These are phyloP conservation scores for Kluyveromyces sp. DNA, from an alignment of 1,139 yeast species.

Conservation along the genomic window DNA sequence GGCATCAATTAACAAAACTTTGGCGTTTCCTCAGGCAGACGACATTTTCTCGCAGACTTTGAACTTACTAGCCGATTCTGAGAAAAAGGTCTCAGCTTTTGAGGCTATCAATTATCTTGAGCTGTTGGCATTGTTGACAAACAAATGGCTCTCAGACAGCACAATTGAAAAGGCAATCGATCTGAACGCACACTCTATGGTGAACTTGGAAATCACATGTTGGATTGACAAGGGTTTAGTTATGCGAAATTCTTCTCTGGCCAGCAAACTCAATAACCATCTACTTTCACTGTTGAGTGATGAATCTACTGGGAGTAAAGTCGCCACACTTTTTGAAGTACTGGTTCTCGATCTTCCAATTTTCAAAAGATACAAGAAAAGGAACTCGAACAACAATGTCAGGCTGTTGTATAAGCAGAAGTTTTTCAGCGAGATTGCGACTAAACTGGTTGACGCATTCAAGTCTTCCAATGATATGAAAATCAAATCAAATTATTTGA, in stretches of 20 bases:
- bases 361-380: conserved; percentile 48
- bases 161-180: conserved; percentile 10
- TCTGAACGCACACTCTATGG: conserved; percentile 15
- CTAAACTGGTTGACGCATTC: conserved; percentile 41
- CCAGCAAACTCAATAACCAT: conserved; percentile 36
- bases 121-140: conserved; percentile 49
- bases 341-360: conserved; percentile 59
- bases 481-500: conserved; percentile 45
- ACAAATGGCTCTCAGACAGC: conserved; percentile 38
- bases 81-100: conserved; percentile 12
- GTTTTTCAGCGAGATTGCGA: conserved; percentile 53
- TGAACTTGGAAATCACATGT: conserved; percentile 44
- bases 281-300: conserved; percentile 36
- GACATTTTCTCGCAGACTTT: conserved; percentile 14
- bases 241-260: conserved; percentile 47
- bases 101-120: conserved; percentile 53
- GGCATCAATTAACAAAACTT: conserved; percentile 42
- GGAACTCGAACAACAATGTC: conserved; percentile 48
- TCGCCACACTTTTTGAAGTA: conserved; percentile 54
- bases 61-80: conserved; percentile 12
- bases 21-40: conserved; percentile 13
- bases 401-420: conserved; percentile 72
- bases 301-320: conserved; percentile 30
- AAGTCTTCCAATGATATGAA: conserved; percentile 21
- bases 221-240: conserved; percentile 74